Base-by-base conservation (phyloP, 2,329 filamentous ascomycete genomes). In the Aspergillus proliferans region DNA sequence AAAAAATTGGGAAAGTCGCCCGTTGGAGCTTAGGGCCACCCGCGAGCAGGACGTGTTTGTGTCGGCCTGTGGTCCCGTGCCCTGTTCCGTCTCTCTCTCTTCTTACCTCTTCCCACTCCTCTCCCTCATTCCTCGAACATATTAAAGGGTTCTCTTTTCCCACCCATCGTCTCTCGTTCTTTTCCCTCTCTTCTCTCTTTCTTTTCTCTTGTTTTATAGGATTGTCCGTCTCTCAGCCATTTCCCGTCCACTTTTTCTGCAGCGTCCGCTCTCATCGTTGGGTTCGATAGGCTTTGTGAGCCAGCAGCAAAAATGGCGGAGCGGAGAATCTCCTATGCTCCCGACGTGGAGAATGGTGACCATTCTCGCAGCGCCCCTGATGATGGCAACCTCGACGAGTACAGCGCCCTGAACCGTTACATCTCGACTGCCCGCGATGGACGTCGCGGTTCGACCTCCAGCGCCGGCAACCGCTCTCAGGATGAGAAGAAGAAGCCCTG, bases 391-490 rank as follows among this genome's bases (percentile, higher is more conserved):
- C 62, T 68, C 70, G 82, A 84, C 66, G 82, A 85, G 68, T 85
- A 85, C 70, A 77, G 78, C 57, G 80, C 81, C 47, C 73, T 85
- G 47, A 81, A 84, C 65, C 79, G 82, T 62, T 85, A 83, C 72
- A 85, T 85, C 67, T 82, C 81, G 56, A 82, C 79, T 63, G 84
- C 84, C 70, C 78, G 77, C 60, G 81, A 83, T 69, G 76, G 66
- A 54, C 69, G 79, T 50, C 79, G 80, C 63, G 73, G 74, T 47
- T 70, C 70, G 40, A 74, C 72, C 14, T 71, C 70, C 12, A 67
- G 65, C 43, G 71, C 50, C 42, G 74, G 69, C 34, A 72, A 71
- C 51, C 68, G 66, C 42, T 73, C 68, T 49, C 60, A 69, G 36
- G 68, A 65, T 15, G 65, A 57, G 10, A 69, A 69, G 62, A 81